These are phyloP conservation scores for Inonotus hispidus DNA, from an alignment of 1,284 basidiomycete genomes.

Conservation along the genomic window DNA sequence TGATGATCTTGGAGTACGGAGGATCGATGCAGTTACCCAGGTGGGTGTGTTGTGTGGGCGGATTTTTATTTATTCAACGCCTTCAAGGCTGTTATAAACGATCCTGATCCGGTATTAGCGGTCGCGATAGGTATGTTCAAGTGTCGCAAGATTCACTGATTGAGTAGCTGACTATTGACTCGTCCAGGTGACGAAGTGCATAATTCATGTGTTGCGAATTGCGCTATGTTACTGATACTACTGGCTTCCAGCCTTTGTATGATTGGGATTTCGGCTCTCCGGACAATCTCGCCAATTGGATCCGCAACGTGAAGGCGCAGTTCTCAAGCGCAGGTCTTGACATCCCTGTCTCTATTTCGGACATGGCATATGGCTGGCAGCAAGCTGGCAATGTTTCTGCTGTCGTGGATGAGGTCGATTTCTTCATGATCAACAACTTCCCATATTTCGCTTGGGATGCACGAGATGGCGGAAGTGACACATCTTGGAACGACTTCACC, in stretches of 20 bases:
- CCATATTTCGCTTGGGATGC: constrained; percentile 16
- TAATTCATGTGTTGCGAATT: background rate
- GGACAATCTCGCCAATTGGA: constrained; percentile 9
- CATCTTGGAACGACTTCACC: constrained; percentile 13
- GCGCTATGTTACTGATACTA: background rate
- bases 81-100: constrained; percentile 10
- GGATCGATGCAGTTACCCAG: constrained; percentile 10
- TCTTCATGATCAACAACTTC: constrained; percentile 19
- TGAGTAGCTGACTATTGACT: background rate
- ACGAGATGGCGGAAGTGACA: constrained; percentile 4
- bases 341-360: constrained; percentile 17
- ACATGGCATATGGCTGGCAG: constrained; percentile 17
- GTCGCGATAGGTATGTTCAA: constrained; percentile 9
- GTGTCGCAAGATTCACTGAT: background rate
- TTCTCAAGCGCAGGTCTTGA: constrained; percentile 13
- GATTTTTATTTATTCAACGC: background rate
- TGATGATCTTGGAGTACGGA: background rate
- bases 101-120: constrained; percentile 10
- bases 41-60: background rate
- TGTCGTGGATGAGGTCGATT: constrained; percentile 10
- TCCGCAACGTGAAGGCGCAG: constrained; percentile 8
- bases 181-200: background rate
- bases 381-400: constrained; percentile 5
- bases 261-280: constrained; percentile 13
- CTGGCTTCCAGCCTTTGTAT: constrained; percentile 7